Evolutionary conservation across 2,329 filamentous ascomycete genomes (phyloP), one percentile per base, ranked within the genome.

Genomic region (Diaporthe vexans): DNA sequence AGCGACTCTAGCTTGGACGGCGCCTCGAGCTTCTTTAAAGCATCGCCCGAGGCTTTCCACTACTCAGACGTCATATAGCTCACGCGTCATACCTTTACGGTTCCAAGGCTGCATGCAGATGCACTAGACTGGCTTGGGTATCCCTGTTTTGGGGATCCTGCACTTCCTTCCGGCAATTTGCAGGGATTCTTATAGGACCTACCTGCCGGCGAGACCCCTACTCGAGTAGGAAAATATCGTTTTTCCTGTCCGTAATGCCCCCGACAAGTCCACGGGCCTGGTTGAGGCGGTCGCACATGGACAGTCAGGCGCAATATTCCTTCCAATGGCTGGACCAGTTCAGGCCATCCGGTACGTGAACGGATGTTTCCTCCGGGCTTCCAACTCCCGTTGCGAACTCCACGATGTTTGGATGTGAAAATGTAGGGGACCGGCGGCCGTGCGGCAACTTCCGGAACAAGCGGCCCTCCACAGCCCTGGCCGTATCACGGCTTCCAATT

Each of bases 21-120:
- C 33, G 48, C 33, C 24, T 51, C n/a, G 63, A 68, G 63, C 63
- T 68, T 68, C 63, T 54, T 37, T 17, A 68, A 68, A 68, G 63
- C 48, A 68, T 68, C 48, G 48, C 15, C 48, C 63, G 63, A 33
- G 46, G 63, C 63, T 26, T 54, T 9, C 33, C 48, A 68, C 33
- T 68, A 48, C 9, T 54, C 15, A 68, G 48, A 68, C 63, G 63
- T 68, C 63, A 68, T 68, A 24, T n/a, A 21, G 33, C 46, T 68
- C 63, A 17, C 63, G 63, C 63, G 63, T 68, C 63, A 68, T 68
- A 68, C 63, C 48, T 52, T 68, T 68, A 68, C n/a, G n/a, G 63
- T 68, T 68, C 63, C 63, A 68, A 63, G 57, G 33, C 70, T 72
- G 57, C 57, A 61, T 72, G 70, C 70, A 72, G 70, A 43, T 40